Conservation (phyloP, 73 alveolate species). For the Symbiodinium natans region DNA sequence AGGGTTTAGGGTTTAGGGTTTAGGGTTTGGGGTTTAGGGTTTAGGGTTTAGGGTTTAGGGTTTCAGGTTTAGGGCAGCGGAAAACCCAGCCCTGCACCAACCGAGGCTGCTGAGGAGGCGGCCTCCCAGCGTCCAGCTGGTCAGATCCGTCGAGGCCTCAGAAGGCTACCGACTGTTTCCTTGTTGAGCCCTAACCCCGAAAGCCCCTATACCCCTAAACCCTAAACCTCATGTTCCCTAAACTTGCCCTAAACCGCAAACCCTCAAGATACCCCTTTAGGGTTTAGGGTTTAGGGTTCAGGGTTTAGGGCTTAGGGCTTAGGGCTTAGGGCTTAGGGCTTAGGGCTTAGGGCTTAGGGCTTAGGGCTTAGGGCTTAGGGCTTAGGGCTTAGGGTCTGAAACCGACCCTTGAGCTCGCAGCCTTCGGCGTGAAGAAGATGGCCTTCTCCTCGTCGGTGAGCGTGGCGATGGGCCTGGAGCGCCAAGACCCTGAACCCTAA, state of each 20-base stretch:
- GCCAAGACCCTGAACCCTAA: not conserved
- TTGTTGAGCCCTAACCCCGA: no score
- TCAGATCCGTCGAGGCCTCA: constrained; percentile 67
- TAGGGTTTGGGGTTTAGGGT: not conserved
- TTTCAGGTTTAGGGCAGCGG: no score
- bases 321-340: not conserved
- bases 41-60: no score
- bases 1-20: no score
- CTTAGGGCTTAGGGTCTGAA: no score
- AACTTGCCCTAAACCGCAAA: no score
- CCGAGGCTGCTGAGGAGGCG: not conserved
- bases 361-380: no score
- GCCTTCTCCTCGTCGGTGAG: constrained; percentile 74
- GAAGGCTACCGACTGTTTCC: no score
- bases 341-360: not conserved
- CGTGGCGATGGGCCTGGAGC: constrained; percentile 56
- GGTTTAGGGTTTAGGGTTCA: not conserved
- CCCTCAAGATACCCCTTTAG: no score
- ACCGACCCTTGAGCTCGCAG: not conserved
- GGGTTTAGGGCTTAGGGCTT: not conserved
- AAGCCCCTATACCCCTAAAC: no score
- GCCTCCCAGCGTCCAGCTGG: constrained; percentile 85
- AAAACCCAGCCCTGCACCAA: not conserved
- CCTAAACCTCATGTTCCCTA: no score
- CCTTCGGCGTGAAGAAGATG: constrained; percentile 71